Base-by-base conservation (phyloP, 352 stramenopile species). In the Phytopythium montanum region DNA sequence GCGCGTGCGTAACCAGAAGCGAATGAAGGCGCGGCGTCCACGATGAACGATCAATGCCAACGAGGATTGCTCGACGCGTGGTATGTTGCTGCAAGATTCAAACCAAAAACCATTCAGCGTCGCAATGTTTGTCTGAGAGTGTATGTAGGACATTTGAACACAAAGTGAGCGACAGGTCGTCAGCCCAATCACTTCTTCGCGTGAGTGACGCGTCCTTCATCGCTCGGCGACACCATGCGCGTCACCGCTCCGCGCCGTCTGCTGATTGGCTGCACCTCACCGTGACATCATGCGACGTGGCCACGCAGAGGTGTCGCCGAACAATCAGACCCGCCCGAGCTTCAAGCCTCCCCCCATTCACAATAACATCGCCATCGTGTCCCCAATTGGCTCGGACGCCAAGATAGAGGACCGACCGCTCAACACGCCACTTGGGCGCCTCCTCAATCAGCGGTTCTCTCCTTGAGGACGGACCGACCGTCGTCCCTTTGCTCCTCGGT, bases 271-370 rank as follows among this genome's bases (percentile, higher is more conserved):
- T n/a, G 19, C 9, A 9, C 12, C 5, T 1, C 52, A 31, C 48
- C 14, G 42, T 66, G 64, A 66, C 64, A 66, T 42, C 64, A 70
- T 70, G 64, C 64, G 64, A 70, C 64, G 64, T 59, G 64, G 64
- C 64, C 58, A 41, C 14, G 2, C 12, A 21, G 23, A 52, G 45
- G 23, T 52, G 45, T 52, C 45, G 45, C 45, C 45, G 45, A 52
- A 52, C 25, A 21, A 31, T 52, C 41, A 48, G 41, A 48, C 41
- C 45, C 45, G 26, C 45, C n/a, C 23, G 10, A 52, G 16, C 45
- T 52, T 52, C 45, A 52, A 52, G 44, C 3, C 16, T 28, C 19
- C 38, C 38, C 19, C 8, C 31, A 36, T 36, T 36, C 7, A 10
- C 7, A 36, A 36, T 36, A 13, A 6, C 7, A 6, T 10, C 31